Evolutionary conservation across 2,329 filamentous ascomycete species (phyloP).

Genomic region (Neonectria punicea): DNA sequence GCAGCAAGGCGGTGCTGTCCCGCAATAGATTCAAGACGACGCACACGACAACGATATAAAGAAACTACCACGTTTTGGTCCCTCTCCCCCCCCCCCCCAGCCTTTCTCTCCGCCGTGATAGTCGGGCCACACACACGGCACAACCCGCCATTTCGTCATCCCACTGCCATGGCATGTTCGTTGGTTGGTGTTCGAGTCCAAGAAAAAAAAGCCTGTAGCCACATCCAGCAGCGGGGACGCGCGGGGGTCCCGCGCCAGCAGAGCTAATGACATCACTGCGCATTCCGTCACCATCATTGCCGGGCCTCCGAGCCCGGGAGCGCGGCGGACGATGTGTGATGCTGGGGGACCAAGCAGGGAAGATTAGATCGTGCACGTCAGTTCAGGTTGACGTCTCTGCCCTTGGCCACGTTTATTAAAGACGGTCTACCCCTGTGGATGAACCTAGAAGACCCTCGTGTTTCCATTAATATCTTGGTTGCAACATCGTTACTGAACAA

Average conservation of each 20-base stretch:
- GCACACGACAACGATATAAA: neutral
- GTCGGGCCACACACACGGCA: conserved; percentile 4
- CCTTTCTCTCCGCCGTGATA: neutral
- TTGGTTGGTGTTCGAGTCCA: conserved; percentile 8
- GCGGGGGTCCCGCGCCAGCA: conserved; percentile 29
- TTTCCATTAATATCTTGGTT: conserved; percentile 26
- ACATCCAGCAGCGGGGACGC: conserved; percentile 29
- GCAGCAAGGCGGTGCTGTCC: neutral
- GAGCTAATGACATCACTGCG: conserved; percentile 49
- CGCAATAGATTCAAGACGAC: neutral
- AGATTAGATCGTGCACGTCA: conserved; percentile 40
- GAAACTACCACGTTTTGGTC: neutral
- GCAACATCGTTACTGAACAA: conserved; percentile 8
- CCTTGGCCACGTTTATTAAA: conserved; percentile 35
- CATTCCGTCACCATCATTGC: conserved; percentile 43
- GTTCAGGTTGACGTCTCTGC: conserved; percentile 10
- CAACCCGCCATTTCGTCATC: conserved; percentile 22
- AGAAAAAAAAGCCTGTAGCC: conserved; percentile 14
- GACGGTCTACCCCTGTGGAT: conserved; percentile 35
- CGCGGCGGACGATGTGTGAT: conserved; percentile 13
- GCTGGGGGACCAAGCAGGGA: conserved; percentile 35
- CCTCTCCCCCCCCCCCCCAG: neutral
- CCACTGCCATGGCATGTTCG: conserved; percentile 7
- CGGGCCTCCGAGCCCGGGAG: conserved; percentile 11
- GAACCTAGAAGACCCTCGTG: conserved; percentile 10